Conservation (phyloP, 208 protist genomes). For the Chromosphaera perkinsii region DNA sequence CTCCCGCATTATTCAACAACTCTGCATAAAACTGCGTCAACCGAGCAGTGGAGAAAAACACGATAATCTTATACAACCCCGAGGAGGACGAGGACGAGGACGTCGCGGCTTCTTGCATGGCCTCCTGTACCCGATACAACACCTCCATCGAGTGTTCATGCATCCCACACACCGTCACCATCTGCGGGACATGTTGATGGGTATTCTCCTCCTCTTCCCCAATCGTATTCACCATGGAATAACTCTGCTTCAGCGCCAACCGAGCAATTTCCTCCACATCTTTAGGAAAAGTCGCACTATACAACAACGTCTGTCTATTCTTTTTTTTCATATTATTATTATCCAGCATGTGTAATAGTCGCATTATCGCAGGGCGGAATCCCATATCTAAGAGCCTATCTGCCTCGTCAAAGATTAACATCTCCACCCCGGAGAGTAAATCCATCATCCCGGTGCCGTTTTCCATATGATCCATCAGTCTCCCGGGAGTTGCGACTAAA, state of each 20-base stretch:
- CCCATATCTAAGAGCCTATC: slow-evolving; percentile 96
- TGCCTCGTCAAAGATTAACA: slow-evolving; percentile 93
- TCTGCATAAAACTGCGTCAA: slow-evolving; percentile 28
- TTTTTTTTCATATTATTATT: neutral
- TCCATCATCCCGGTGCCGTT: slow-evolving; percentile 6
- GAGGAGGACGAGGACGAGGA: too few relatives aligned
- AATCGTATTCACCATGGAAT: slow-evolving; percentile 26
- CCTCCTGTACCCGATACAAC: neutral
- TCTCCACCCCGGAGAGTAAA: slow-evolving; percentile 40
- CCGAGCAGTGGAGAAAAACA: slow-evolving; percentile 56
- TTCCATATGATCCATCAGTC: slow-evolving; percentile 29
- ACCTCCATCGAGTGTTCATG: too few relatives aligned
- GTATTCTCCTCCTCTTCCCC: slow-evolving; percentile 15
- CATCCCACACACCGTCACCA: too few relatives aligned
- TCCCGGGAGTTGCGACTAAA: slow-evolving; percentile 30
- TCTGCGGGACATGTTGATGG: slow-evolving; percentile 13
- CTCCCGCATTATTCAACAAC: too few relatives aligned
- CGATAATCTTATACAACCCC: slow-evolving; percentile 32
- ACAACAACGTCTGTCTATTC: slow-evolving; percentile 90
- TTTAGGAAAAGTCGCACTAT: slow-evolving; percentile 78
- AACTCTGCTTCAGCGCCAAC: neutral
- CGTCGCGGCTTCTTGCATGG: neutral
- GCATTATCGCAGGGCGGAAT: slow-evolving; percentile 86
- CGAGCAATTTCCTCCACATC: neutral
- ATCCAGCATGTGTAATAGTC: slow-evolving; percentile 77